Evolutionary conservation across 164 flowering plant genomes (phyloP).

Genomic region (Tetracentron sinense): DNA sequence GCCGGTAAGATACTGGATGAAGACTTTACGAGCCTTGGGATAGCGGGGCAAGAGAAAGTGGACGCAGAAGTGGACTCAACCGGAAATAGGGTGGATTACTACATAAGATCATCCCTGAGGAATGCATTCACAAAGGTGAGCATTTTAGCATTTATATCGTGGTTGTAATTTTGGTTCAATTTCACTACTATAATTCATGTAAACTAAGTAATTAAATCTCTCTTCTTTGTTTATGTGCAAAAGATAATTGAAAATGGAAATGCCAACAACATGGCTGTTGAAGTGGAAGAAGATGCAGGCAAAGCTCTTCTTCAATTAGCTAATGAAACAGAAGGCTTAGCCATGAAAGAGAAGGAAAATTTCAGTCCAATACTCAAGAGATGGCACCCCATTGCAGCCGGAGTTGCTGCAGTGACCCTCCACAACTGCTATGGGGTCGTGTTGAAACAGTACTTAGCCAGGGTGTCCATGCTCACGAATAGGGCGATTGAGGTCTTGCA

Average conservation of each 20-base stretch:
- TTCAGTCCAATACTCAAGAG: constrained; percentile 68
- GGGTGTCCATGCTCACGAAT: constrained; percentile 31
- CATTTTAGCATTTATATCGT: background rate
- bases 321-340: constrained; percentile 64
- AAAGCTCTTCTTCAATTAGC: constrained; percentile 53
- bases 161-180: no score
- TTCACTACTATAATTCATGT: background rate
- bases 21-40: constrained; percentile 33
- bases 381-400: constrained; percentile 77
- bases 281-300: constrained; percentile 35
- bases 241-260: constrained; percentile 53
- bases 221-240: constrained; percentile 1
- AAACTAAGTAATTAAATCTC: background rate
- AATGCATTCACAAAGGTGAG: constrained; percentile 75
- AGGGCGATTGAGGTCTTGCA: constrained; percentile 59
- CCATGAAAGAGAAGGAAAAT: constrained; percentile 64
- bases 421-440: constrained; percentile 74
- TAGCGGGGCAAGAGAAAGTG: constrained; percentile 26
- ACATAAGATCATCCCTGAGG: constrained; percentile 61
- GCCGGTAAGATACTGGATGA: constrained; percentile 62
- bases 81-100: constrained; percentile 55
- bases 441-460: constrained; percentile 59
- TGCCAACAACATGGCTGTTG: constrained; percentile 18
- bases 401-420: constrained; percentile 75
- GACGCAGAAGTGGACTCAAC: constrained; percentile 25